Conservation (phyloP, 2,329 filamentous ascomycete genomes). For the Penicillium sp. region DNA sequence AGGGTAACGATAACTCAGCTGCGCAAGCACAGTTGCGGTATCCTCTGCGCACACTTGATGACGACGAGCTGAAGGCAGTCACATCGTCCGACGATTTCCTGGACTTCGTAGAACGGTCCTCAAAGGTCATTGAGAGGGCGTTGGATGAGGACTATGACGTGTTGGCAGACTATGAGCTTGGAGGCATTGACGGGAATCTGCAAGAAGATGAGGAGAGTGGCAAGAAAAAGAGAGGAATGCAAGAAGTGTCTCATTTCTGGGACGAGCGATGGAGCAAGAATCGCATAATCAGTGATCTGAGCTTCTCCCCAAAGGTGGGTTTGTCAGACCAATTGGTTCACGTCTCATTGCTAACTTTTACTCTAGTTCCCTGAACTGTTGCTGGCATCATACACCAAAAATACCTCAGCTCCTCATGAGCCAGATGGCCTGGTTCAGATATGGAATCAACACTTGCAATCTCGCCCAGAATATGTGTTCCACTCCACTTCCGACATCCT, state of each 20-base stretch:
- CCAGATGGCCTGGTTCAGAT: slow-evolving; percentile 92
- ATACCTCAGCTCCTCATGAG: slow-evolving; percentile 89
- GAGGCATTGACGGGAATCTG: slow-evolving; percentile 68
- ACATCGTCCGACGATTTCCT: slow-evolving; percentile 91
- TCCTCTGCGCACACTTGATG: slow-evolving; percentile 75
- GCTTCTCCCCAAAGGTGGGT: slow-evolving; percentile 83
- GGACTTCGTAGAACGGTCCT: slow-evolving; percentile 92
- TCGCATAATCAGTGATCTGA: slow-evolving; percentile 91
- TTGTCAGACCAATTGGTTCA: neutral
- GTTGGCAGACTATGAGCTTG: slow-evolving; percentile 87
- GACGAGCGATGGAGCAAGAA: slow-evolving; percentile 97
- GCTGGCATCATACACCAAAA: slow-evolving; percentile 95
- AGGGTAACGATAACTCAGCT: slow-evolving; percentile 34
- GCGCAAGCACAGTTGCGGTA: slow-evolving; percentile 58
- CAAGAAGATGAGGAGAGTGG: slow-evolving; percentile 72
- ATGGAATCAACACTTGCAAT: slow-evolving; percentile 95
- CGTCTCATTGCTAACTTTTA: slow-evolving; percentile 17
- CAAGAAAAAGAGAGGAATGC: slow-evolving; percentile 52
- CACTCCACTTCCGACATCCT: slow-evolving; percentile 95
- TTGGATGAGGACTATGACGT: slow-evolving; percentile 96
- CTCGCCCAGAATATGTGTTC: slow-evolving; percentile 93
- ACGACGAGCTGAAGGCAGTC: slow-evolving; percentile 86
- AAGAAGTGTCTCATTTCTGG: slow-evolving; percentile 89
- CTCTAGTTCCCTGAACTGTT: slow-evolving; percentile 79
- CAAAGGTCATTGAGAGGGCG: slow-evolving; percentile 94